A percentile compares a stretch with the other conserved stretches of the same genome.
phyloP scores from a whole-genome alignment of 768 basidiomycete species.

The Krasilnikovozyma curviuscula region DNA sequence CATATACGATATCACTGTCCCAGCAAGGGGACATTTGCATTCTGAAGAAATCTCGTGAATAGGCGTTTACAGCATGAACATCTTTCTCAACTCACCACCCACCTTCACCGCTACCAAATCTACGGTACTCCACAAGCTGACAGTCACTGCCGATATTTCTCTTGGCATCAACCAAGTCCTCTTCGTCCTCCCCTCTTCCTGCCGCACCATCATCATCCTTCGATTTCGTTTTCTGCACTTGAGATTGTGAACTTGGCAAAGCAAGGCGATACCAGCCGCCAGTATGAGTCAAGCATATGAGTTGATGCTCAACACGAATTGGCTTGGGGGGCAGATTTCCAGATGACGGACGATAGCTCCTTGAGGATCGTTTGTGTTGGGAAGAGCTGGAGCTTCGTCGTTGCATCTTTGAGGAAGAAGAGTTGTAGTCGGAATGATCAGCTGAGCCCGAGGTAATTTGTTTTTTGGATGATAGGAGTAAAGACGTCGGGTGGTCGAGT shows the following conservation, averaged over 20 bases:
- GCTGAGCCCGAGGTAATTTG: background rate
- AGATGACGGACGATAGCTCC: background rate
- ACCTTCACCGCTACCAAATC: constrained; percentile 19
- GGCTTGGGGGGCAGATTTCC: background rate
- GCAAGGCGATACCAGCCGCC: constrained; percentile 27
- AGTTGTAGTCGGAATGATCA: background rate
- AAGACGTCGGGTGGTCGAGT: background rate
- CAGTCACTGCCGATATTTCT: background rate
- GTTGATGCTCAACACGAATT: constrained; percentile 65
- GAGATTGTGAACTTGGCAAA: constrained; percentile 16
- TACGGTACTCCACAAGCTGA: constrained; percentile 20
- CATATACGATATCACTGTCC: too few species aligned
- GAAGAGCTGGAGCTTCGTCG: constrained; percentile 13
- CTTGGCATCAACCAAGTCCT: constrained; percentile 1
- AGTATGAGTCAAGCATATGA: constrained; percentile 59
- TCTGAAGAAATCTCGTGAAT: too few species aligned
- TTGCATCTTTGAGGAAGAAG: constrained; percentile 18
- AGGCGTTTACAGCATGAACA: too few species aligned
- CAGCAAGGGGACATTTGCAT: too few species aligned
- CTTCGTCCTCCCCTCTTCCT: constrained; percentile 6
- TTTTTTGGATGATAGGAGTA: background rate
- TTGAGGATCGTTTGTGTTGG: constrained; percentile 2
- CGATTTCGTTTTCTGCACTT: background rate
- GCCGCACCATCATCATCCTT: constrained; percentile 6
- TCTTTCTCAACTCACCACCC: too few species aligned